Base-by-base conservation (phyloP, 2,329 filamentous ascomycete genomes). In the Penicillium hordei region DNA sequence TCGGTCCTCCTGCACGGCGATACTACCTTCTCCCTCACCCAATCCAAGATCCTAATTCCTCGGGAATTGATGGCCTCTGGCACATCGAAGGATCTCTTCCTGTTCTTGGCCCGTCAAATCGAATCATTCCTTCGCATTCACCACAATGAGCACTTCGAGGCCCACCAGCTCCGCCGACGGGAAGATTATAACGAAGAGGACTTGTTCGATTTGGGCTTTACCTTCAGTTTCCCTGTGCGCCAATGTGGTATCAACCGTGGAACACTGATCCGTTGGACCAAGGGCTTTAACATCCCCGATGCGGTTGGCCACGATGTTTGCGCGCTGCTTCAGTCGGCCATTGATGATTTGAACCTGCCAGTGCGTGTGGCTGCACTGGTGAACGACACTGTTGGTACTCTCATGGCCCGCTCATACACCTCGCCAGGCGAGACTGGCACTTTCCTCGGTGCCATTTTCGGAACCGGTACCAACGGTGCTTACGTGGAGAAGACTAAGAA, bases 341-440 rank as follows among this genome's bases (percentile, higher is more conserved):
- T 99, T 68, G 91, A 97, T 77, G 86, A 86, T 60, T 85, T 97
- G 39, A 82, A 86, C 59, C 85, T 99, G 7, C 94, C 94, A 0
- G 93, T 99, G 59, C 90, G 89, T 70, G 94, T 99, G n/a, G 90
- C 93, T 12, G 94, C 94, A 15, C 83, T 99, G 58, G 93, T 97
- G 68, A 99, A 99, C 74, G 94, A 99, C 73, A 97, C 94, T 0
- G 94, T 97, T 7, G 94, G 94, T 51, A 99, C 94, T 1, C 85
- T 99, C 38, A 97, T 99, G 93, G 93, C 94, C 33, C 89, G 94
- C 67, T 96, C 93, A 0, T 99, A 99, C 77, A 93, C 92, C 6
- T 93, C 91, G 17, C 91, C 90, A 5, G 91, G 91, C 60, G 92
- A 93, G 81, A 89, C 89, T 1, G 87, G 89, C 46, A 93, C 94